phyloP scores from a whole-genome alignment of 2,329 filamentous ascomycete species.

The Epichloe gansuensis region DNA sequence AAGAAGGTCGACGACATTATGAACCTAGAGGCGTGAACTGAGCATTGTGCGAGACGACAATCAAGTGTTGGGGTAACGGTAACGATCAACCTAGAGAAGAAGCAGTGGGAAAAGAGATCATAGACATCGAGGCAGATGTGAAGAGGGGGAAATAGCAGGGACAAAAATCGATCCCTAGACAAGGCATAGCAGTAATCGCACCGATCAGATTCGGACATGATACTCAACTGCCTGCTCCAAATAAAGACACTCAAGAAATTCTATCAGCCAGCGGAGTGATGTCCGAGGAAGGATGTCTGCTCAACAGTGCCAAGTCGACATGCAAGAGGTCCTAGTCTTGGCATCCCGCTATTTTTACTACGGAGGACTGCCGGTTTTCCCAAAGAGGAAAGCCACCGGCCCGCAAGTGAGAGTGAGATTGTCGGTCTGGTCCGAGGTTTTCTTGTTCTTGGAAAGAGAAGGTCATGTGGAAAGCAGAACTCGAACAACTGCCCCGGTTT shows the following conservation, averaged over 20 bases:
- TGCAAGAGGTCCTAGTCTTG: neutral
- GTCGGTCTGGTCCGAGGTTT: no score
- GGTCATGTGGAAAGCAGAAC: no score
- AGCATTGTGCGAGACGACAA: no score
- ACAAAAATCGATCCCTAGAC: neutral
- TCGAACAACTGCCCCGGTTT: no score
- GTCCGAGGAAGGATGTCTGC: neutral
- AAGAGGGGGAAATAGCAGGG: neutral
- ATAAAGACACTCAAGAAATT: no score
- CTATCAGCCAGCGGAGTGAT: neutral
- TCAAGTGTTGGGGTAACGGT: no score
- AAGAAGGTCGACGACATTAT: conserved; percentile 32
- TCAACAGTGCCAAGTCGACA: neutral
- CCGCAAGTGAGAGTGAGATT: no score
- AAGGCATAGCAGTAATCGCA: neutral
- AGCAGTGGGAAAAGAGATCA: neutral
- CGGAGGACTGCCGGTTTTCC: conserved; percentile 6
- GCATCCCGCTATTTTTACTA: neutral
- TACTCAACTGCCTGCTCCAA: neutral
- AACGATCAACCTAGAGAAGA: no score
- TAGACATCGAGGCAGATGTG: no score
- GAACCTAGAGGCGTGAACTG: conserved; percentile 20
- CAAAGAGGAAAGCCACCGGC: conserved; percentile 5
- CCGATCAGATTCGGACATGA: neutral
- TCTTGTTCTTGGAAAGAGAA: no score